Evolutionary conservation across 768 basidiomycete genomes (phyloP), one percentile per base, ranked within the genome.

Genomic region (Hirschioporus abietinus): DNA sequence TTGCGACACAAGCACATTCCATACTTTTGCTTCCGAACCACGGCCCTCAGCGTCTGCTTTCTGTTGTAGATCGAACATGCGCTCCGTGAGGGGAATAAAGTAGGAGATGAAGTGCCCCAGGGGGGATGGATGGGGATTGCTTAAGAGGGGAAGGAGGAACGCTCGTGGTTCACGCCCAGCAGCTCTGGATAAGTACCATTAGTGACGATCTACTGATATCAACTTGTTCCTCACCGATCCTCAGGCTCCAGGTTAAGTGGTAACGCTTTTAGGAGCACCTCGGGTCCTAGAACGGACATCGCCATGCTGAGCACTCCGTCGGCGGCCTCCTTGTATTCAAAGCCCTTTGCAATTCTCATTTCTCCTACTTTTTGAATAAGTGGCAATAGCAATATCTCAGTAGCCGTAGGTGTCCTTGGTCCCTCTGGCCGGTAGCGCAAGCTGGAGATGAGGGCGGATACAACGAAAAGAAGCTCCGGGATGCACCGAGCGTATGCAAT

Each of bases 31-130:
- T 76, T 99, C 95, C 0, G 91, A 88, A 63, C 83, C 84, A 42
- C 88, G 86, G 15, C 85, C 86, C 65, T 89, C 89, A 7, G 82
- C 79, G 69, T 92, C 92, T 0, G 94, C 91, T 18, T 84, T 88
- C 67, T 91, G 87, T 73, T 96, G 92, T 42, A 93, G 78, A 72
- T 93, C 86, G 73, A 99, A 99, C 84, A 99, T 89, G 20, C 88
- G 83, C 76, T 98, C 96, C 62, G 95, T 97, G 63, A 99, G 78
- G 20, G 96, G 96, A 8, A 99, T 91, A 71, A 99, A 98, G 76
- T 92, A 93, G 1, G 86, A 84, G 35, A 93, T 83, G 72, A 99
- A 99, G 78, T 96, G 96, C 0, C 79, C 78, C 61, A 99, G 80
- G 0, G 89, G 89, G 1, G 96, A 91, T 1, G 89, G 83, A 74